Evolutionary conservation across 2,329 filamentous ascomycete genomes (phyloP).

Genomic region (Aspergillus transmontanensis): DNA sequence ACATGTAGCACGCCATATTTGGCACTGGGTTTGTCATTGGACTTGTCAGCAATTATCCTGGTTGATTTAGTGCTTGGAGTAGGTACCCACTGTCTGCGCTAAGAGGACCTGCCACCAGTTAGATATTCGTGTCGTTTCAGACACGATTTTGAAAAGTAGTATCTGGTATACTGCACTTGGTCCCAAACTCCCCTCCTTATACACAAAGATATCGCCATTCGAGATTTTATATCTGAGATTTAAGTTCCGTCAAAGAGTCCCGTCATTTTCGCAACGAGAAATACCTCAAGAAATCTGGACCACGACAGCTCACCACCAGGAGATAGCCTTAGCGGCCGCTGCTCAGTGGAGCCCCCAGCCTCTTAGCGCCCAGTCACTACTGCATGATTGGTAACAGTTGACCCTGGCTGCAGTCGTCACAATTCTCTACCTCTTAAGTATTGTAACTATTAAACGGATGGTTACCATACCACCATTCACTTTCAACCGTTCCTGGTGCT

Average conservation of each 20-base stretch:
- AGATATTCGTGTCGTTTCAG: not conserved
- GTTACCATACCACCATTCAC: not conserved
- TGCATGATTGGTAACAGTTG: not conserved
- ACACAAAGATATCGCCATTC: not conserved
- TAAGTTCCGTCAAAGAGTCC: not conserved
- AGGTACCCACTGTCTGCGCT: not conserved
- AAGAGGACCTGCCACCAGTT: not conserved
- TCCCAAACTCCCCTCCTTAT: not conserved
- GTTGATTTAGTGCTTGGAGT: not conserved
- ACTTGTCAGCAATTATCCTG: not conserved
- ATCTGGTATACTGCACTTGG: too few species aligned
- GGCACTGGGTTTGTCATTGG: not conserved
- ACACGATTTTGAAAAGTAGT: too few species aligned
- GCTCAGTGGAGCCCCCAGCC: not conserved
- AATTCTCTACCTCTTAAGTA: not conserved
- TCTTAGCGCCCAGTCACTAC: not conserved
- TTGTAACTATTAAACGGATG: not conserved
- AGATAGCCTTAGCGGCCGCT: not conserved
- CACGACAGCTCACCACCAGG: not conserved
- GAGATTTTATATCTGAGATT: not conserved
- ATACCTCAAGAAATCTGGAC: not conserved
- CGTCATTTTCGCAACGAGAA: not conserved
- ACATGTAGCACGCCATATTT: slow-evolving; percentile 1
- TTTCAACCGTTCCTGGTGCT: slow-evolving; percentile 12
- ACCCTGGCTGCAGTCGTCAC: not conserved